Conservation (phyloP, 2,329 filamentous ascomycete genomes). For the Diaporthe citrichinensis region DNA sequence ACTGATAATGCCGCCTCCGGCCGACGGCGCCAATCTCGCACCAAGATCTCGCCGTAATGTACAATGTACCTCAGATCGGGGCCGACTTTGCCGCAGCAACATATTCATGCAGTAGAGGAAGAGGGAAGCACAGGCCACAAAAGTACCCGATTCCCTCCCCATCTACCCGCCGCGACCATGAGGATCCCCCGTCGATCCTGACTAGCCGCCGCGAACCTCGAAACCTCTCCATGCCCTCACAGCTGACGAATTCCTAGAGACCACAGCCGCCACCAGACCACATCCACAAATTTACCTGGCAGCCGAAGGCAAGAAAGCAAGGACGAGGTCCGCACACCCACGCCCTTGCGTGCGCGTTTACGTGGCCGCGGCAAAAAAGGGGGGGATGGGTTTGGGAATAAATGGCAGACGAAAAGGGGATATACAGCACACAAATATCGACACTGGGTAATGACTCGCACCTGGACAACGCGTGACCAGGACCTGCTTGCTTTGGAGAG, state of each 20-base stretch:
- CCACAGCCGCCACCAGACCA: background rate
- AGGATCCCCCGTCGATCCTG: constrained; percentile 28
- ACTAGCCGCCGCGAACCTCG: background rate
- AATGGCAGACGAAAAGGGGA: background rate
- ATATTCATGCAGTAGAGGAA: background rate
- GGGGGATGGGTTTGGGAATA: background rate
- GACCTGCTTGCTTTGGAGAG: background rate
- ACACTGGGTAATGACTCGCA: constrained; percentile 23
- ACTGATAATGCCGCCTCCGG: background rate
- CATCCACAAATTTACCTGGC: background rate
- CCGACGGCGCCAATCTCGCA: background rate
- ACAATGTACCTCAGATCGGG: too few species aligned
- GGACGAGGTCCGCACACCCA: background rate
- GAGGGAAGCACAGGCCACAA: background rate
- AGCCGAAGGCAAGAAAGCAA: background rate
- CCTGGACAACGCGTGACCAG: background rate
- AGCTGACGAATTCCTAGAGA: background rate
- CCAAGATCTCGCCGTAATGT: too few species aligned
- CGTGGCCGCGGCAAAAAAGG: background rate
- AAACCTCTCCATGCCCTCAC: too few species aligned
- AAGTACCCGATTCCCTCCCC: background rate
- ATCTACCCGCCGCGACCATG: background rate
- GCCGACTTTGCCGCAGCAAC: background rate
- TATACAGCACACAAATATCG: background rate
- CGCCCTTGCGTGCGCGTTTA: background rate